A percentile compares a stretch with the other conserved stretches of the same genome.
phyloP scores from a whole-genome alignment of 768 basidiomycete genomes.

The Amanita jacksonii region DNA sequence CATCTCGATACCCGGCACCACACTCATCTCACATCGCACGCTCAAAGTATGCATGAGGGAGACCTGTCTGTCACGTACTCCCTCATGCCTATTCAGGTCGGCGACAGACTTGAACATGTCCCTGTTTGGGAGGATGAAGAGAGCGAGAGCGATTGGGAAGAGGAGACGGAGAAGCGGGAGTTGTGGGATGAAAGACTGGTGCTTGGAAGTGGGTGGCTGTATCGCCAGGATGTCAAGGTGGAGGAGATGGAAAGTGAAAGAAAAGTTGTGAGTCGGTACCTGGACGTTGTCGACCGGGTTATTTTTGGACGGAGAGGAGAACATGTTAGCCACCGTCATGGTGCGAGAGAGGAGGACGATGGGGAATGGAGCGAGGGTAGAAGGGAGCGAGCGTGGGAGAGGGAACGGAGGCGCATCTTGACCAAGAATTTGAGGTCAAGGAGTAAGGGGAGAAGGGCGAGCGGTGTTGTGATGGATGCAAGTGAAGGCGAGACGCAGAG shows the following conservation, averaged over 20 bases:
- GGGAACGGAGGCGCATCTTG: conserved; percentile 34
- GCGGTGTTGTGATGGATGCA: no score
- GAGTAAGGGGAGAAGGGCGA: conserved; percentile 39
- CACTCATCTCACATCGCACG: no score
- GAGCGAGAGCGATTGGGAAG: conserved; percentile 30
- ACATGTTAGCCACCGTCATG: no score
- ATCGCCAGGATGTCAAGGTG: conserved; percentile 53
- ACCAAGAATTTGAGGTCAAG: no score
- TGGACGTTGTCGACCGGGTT: conserved; percentile 74
- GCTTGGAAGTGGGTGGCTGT: conserved; percentile 76
- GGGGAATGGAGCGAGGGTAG: conserved; percentile 35
- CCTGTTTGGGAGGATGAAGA: conserved; percentile 80
- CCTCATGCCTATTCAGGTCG: conserved; percentile 43
- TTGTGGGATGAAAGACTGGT: conserved; percentile 78
- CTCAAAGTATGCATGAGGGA: no score
- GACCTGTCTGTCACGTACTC: conserved; percentile 63
- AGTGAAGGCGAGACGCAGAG: conserved; percentile 23
- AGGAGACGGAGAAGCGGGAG: conserved; percentile 53
- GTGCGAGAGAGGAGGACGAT: conserved; percentile 25
- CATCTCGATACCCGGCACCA: conserved; percentile 10
- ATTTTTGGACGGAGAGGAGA: conserved; percentile 45
- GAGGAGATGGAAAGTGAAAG: conserved; percentile 48
- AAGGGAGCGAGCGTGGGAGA: no score
- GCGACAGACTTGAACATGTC: conserved; percentile 52
- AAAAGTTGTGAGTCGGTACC: conserved; percentile 45